phyloP scores from a whole-genome alignment of 345 rosid genomes.

The Heritiera littoralis region DNA sequence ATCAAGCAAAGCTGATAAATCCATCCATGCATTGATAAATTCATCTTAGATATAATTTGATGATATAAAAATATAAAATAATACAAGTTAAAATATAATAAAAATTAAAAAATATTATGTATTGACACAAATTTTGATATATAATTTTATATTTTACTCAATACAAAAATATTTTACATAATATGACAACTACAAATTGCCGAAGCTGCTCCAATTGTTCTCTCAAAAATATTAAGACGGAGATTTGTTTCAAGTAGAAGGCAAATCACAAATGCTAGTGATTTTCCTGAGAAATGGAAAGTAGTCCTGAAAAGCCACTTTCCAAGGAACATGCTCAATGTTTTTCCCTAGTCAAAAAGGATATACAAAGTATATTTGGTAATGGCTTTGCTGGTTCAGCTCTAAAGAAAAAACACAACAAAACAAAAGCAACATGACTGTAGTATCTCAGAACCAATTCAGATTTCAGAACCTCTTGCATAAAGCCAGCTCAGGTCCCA shows the following conservation, averaged over 20 bases:
- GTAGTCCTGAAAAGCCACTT: conserved; percentile 26
- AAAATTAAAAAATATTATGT: too few species aligned
- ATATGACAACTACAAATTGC: too few species aligned
- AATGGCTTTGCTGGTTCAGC: conserved; percentile 1
- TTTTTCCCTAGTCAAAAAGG: conserved; percentile 18
- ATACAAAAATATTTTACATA: too few species aligned
- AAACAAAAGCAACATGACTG: conserved; percentile 32
- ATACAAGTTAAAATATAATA: too few species aligned
- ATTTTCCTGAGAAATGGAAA: background rate
- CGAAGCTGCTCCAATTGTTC: too few species aligned
- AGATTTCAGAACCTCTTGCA: background rate
- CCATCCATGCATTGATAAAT: background rate
- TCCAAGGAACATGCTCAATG: conserved; percentile 18
- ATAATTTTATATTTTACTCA: too few species aligned
- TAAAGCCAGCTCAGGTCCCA: conserved; percentile 27
- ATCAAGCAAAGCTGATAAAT: conserved; percentile 14
- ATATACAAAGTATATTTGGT: background rate
- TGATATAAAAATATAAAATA: too few species aligned
- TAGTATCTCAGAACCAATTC: conserved; percentile 14
- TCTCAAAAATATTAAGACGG: background rate
- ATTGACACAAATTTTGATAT: too few species aligned
- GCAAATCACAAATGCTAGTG: background rate
- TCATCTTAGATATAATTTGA: too few species aligned
- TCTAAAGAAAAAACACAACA: background rate
- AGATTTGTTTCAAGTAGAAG: background rate